phyloP scores from a whole-genome alignment of 208 protist species.

The Strigomonas culicis region DNA sequence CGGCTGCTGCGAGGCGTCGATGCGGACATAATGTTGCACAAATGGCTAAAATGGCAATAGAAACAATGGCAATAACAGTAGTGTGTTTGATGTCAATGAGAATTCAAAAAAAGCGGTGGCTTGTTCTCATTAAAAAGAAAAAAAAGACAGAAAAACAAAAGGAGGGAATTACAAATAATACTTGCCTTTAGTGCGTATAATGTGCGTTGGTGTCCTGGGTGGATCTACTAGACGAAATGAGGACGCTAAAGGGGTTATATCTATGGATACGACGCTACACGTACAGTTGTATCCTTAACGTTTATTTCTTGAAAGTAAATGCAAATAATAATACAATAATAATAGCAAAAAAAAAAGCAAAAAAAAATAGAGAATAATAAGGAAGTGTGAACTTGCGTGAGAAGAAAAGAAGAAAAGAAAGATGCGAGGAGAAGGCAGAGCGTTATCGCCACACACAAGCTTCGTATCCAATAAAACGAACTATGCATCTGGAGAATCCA shows the following conservation, averaged over 20 bases:
- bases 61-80: background rate
- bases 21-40: background rate
- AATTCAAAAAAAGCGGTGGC: background rate
- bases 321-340: background rate
- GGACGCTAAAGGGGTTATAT: no score
- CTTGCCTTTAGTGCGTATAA: background rate
- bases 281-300: background rate
- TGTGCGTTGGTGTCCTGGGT: no score
- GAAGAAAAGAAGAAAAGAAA: slow-evolving; percentile 6
- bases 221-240: no score
- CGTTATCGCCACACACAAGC: no score
- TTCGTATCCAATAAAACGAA: no score
- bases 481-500: no score
- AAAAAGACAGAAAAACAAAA: no score
- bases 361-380: slow-evolving; percentile 10
- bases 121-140: background rate
- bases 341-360: slow-evolving; percentile 10
- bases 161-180: no score
- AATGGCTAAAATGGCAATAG: no score
- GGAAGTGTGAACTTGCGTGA: background rate
- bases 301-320: background rate
- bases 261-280: no score
- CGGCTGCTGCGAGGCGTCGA: background rate
- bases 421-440: background rate
- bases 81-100: background rate